phyloP scores from a whole-genome alignment of 768 basidiomycete species.

The Mycena vitilis region DNA sequence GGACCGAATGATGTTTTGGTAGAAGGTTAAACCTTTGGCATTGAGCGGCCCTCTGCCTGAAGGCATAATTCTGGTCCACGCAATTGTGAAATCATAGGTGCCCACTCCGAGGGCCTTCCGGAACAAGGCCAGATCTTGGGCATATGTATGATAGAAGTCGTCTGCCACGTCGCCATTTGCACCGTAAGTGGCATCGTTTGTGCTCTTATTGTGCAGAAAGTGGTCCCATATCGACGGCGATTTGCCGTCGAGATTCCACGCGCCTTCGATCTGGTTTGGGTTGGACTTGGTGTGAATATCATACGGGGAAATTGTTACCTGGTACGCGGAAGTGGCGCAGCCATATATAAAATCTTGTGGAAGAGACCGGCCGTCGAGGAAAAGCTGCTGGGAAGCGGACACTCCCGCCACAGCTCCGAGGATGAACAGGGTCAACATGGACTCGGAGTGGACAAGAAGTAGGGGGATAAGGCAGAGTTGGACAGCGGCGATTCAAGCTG shows the following conservation, averaged over 20 bases:
- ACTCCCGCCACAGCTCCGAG: background rate
- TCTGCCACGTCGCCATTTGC: slow-evolving; percentile 58
- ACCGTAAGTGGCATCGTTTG: slow-evolving; percentile 55
- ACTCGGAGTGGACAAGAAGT: background rate
- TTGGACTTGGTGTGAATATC: too few relatives aligned
- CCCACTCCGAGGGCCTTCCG: slow-evolving; percentile 56
- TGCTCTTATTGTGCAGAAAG: slow-evolving; percentile 53
- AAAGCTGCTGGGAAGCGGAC: slow-evolving; percentile 26
- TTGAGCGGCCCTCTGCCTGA: slow-evolving; percentile 60
- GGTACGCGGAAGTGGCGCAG: slow-evolving; percentile 34
- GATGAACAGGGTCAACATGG: slow-evolving; percentile 26
- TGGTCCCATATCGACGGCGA: slow-evolving; percentile 62
- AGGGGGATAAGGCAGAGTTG: background rate
- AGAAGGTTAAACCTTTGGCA: slow-evolving; percentile 58
- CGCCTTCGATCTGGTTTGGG: slow-evolving; percentile 61
- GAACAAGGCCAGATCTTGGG: slow-evolving; percentile 58
- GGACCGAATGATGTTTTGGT: slow-evolving; percentile 41
- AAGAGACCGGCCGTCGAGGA: slow-evolving; percentile 29
- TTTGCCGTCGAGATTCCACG: slow-evolving; percentile 50
- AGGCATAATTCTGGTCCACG: slow-evolving; percentile 68
- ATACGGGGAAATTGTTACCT: slow-evolving; percentile 8
- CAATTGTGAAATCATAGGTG: slow-evolving; percentile 63
- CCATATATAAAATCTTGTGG: slow-evolving; percentile 31
- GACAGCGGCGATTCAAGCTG: too few relatives aligned
- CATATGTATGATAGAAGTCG: slow-evolving; percentile 57